phyloP scores from a whole-genome alignment of 495 filamentous ascomycete genomes.

The Aspergillus mulundensis region DNA sequence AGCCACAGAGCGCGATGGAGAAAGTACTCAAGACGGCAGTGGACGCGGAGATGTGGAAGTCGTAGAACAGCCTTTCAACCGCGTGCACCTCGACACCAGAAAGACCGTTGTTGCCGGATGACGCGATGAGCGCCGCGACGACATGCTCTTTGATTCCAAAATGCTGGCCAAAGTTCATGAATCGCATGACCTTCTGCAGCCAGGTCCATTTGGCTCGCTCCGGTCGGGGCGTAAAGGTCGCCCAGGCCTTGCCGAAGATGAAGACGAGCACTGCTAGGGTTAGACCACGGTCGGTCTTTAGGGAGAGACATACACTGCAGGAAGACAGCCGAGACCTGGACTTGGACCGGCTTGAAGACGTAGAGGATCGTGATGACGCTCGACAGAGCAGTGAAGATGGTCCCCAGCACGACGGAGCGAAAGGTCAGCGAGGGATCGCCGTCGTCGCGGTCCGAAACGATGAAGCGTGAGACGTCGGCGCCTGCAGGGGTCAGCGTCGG shows the following conservation, averaged over 20 bases:
- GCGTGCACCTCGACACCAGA: conserved; percentile 21
- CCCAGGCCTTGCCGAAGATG: conserved; percentile 39
- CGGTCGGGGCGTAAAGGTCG: conserved; percentile 37
- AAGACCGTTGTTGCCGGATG: conserved; percentile 23
- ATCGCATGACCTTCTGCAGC: conserved; percentile 20
- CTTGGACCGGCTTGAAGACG: conserved; percentile 24
- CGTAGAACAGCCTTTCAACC: conserved; percentile 32
- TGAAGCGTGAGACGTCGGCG: conserved; percentile 24
- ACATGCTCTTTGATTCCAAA: conserved; percentile 33
- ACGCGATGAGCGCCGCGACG: conserved; percentile 29
- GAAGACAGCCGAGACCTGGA: conserved; percentile 24
- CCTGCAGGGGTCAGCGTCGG: conserved; percentile 10
- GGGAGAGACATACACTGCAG: conserved; percentile 21
- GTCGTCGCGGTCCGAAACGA: conserved; percentile 24
- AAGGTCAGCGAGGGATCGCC: conserved; percentile 27
- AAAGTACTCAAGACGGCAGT: conserved; percentile 30
- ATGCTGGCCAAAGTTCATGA: conserved; percentile 27
- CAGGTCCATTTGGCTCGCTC: conserved; percentile 26
- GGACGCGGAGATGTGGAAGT: conserved; percentile 20
- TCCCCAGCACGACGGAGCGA: conserved; percentile 25
- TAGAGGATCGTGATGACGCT: conserved; percentile 34
- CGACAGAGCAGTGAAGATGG: conserved; percentile 27
- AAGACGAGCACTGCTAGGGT: conserved; percentile 22
- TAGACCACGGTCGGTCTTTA: neutral
- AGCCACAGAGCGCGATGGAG: conserved; percentile 46